Conservation (phyloP, 2,329 filamentous ascomycete species). For the Penicillium fuscoglaucum region DNA sequence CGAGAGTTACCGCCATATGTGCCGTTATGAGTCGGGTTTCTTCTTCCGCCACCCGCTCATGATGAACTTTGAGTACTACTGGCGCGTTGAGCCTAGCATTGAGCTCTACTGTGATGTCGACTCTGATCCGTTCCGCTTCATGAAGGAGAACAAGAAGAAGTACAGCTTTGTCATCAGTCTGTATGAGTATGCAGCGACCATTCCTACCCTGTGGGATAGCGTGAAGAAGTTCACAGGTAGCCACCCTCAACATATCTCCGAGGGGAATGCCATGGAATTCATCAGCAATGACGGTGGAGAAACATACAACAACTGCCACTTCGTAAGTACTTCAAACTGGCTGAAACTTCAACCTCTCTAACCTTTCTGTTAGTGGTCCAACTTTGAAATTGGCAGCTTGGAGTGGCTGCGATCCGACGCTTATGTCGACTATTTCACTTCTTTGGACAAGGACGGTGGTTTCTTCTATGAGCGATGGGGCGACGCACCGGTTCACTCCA, state of each 20-base stretch:
- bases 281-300: conserved; percentile 88
- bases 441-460: conserved; percentile 84
- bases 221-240: conserved; percentile 90
- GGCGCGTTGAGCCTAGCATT: conserved; percentile 96
- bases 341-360: conserved; percentile 7
- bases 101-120: conserved; percentile 94
- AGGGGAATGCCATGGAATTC: conserved; percentile 86
- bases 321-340: conserved; percentile 60
- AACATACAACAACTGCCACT: conserved; percentile 96
- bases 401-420: conserved; percentile 88
- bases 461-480: conserved; percentile 99
- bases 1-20: conserved; percentile 98
- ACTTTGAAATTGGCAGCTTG: conserved; percentile 94
- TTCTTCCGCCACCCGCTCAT: conserved; percentile 96
- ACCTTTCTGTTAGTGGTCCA: conserved; percentile 73
- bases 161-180: conserved; percentile 95
- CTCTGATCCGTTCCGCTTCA: conserved; percentile 94
- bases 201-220: conserved; percentile 93
- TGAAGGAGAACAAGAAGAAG: conserved; percentile 96
- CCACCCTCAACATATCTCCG: conserved; percentile 81
- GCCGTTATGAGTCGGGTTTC: conserved; percentile 97
- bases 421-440: conserved; percentile 88
- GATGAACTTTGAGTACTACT: conserved; percentile 98
- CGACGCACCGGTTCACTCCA: conserved; percentile 97
- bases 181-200: conserved; percentile 96